These are phyloP conservation scores for Globisporangium lucens DNA, from an alignment of 352 stramenopile species.

Conservation along the genomic window DNA sequence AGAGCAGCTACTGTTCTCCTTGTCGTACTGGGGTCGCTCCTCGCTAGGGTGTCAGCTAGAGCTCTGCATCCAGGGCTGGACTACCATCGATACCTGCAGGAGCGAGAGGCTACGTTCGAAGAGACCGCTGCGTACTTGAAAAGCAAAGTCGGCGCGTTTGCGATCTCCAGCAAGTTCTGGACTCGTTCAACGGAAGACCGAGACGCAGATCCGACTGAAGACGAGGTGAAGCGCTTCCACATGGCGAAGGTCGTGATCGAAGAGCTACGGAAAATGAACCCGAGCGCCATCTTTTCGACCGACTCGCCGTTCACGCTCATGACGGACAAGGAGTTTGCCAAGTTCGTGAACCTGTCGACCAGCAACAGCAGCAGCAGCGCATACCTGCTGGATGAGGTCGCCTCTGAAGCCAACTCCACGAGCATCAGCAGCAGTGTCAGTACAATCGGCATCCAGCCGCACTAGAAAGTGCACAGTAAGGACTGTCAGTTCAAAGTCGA, in stretches of 20 bases:
- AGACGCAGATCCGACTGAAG: not conserved
- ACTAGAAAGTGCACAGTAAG: not conserved
- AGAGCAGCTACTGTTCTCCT: not conserved
- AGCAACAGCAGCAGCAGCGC: slow-evolving; percentile 10
- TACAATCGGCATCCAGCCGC: not conserved
- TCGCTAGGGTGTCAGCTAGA: not conserved
- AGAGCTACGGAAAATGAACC: slow-evolving; percentile 32
- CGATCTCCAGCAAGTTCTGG: not conserved
- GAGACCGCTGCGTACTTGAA: not conserved
- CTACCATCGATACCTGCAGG: not conserved
- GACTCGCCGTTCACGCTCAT: slow-evolving; percentile 56
- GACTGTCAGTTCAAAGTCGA: not conserved
- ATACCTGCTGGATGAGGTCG: not conserved
- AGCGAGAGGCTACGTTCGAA: not conserved
- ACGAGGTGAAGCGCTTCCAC: slow-evolving; percentile 35
- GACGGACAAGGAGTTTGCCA: slow-evolving; percentile 47
- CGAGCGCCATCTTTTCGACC: slow-evolving; percentile 43
- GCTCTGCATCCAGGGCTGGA: not conserved
- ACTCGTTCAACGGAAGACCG: not conserved
- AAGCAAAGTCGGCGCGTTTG: not conserved
- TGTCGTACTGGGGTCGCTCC: not conserved
- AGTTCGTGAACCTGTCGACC: slow-evolving; percentile 33
- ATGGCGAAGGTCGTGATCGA: slow-evolving; percentile 44
- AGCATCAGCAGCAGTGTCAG: not conserved
- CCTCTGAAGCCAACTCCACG: not conserved